Conservation (phyloP, 1,284 basidiomycete genomes). For the Ustilago xerochloae region DNA sequence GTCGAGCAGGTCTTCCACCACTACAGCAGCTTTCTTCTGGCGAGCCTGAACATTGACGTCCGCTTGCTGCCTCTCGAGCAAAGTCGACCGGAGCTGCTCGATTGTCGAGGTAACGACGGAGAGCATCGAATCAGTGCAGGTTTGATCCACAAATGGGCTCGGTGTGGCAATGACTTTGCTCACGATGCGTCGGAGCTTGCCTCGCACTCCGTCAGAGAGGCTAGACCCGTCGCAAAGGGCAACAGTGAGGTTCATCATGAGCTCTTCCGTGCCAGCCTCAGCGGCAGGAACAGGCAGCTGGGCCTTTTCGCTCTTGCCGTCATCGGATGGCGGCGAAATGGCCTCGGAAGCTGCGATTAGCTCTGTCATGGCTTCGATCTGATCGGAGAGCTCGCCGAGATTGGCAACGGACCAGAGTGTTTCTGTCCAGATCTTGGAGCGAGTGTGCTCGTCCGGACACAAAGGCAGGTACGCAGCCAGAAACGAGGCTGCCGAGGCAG, state of each 20-base stretch:
- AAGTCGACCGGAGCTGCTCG: slow-evolving; percentile 37
- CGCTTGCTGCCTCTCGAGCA: slow-evolving; percentile 11
- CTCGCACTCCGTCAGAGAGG: slow-evolving; percentile 15
- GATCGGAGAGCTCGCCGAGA: slow-evolving; percentile 24
- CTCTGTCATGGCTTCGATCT: slow-evolving; percentile 40
- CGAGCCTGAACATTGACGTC: slow-evolving; percentile 4
- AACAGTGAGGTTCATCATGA: slow-evolving; percentile 17
- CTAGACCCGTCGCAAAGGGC: slow-evolving; percentile 24
- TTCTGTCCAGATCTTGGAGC: slow-evolving; percentile 40
- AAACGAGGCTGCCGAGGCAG: slow-evolving; percentile 29
- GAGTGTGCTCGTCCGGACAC: slow-evolving; percentile 7
- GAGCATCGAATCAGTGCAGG: slow-evolving; percentile 27
- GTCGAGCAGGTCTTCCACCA: slow-evolving; percentile 25
- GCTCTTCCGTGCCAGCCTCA: slow-evolving; percentile 33
- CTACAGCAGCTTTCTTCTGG: slow-evolving; percentile 6
- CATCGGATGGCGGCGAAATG: slow-evolving; percentile 5
- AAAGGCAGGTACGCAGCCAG: slow-evolving; percentile 35
- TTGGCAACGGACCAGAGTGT: slow-evolving; percentile 36
- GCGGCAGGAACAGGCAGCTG: slow-evolving; percentile 22
- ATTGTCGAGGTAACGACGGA: slow-evolving; percentile 38
- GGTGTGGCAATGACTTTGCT: slow-evolving; percentile 22
- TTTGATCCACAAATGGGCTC: slow-evolving; percentile 19
- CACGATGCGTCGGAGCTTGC: slow-evolving; percentile 13
- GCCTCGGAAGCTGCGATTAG: slow-evolving; percentile 35
- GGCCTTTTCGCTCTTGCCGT: neutral